Conservation (phyloP, 1,284 basidiomycete species). For the Ustilago shanxiensis region DNA sequence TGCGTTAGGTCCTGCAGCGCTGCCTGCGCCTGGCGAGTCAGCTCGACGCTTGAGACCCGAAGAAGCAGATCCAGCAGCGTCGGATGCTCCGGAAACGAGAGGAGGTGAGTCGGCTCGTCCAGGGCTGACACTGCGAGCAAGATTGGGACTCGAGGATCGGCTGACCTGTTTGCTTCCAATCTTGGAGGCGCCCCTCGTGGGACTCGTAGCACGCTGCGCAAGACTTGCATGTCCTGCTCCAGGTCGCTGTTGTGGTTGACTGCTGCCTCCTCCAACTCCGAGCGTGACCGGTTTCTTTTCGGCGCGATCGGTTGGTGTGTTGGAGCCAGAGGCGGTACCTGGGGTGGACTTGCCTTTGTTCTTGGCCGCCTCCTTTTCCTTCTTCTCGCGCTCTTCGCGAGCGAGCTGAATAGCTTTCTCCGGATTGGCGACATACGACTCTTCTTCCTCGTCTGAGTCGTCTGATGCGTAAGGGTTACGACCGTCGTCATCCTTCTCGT, state of each 20-base stretch:
- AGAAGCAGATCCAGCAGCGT: conserved; percentile 4
- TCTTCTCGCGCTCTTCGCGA: conserved; percentile 63
- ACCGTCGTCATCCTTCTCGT: conserved; percentile 67
- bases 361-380: conserved; percentile 51
- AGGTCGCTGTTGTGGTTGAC: conserved; percentile 45
- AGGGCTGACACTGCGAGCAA: conserved; percentile 33
- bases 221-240: conserved; percentile 59
- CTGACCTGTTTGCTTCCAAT: conserved; percentile 57
- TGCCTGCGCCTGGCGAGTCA: conserved; percentile 24
- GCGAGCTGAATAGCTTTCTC: conserved; percentile 67
- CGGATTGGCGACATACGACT: conserved; percentile 66
- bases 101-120: conserved; percentile 46
- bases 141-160: conserved; percentile 42
- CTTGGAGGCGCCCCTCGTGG: conserved; percentile 42
- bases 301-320: conserved; percentile 37
- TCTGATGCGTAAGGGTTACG: conserved; percentile 66
- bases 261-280: conserved; percentile 4
- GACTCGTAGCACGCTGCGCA: conserved; percentile 59
- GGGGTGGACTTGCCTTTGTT: conserved; percentile 41
- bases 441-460: conserved; percentile 65
- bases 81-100: conserved; percentile 10
- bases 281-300: conserved; percentile 45
- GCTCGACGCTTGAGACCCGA: conserved; percentile 49
- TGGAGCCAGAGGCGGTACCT: conserved; percentile 35
- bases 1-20: conserved; percentile 6